A percentile compares a stretch with the other conserved stretches of the same genome.
Evolutionary conservation across 2,329 filamentous ascomycete species (phyloP).

Genomic region (Botrytis medusae): DNA sequence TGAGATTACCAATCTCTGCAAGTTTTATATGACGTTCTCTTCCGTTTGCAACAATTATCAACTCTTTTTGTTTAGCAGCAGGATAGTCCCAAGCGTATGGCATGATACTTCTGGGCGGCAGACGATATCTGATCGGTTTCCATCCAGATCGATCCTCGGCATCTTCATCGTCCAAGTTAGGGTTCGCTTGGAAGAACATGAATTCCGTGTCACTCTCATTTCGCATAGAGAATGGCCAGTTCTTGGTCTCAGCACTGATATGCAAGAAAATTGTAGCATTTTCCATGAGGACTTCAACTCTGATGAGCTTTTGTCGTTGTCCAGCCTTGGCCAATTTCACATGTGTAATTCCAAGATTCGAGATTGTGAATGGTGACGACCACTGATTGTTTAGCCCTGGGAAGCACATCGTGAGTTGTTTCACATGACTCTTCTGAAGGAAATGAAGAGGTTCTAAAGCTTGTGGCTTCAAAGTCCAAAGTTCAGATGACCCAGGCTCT

Average conservation of each 20-base stretch:
- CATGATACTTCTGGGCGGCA: conserved; percentile 96
- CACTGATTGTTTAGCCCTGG: conserved; percentile 94
- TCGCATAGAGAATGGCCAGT: conserved; percentile 98
- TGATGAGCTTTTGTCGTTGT: conserved; percentile 82
- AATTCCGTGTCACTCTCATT: conserved; percentile 98
- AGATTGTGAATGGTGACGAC: conserved; percentile 97
- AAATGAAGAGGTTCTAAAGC: conserved; percentile 86
- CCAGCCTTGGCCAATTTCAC: conserved; percentile 91
- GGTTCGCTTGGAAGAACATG: conserved; percentile 92
- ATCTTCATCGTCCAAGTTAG: conserved; percentile 89
- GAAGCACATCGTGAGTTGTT: conserved; percentile 91
- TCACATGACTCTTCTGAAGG: conserved; percentile 76
- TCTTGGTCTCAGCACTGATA: conserved; percentile 84
- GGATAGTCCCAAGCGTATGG: conserved; percentile 99
- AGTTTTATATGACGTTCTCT: conserved; percentile 91
- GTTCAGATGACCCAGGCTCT: conserved; percentile 86
- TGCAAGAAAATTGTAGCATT: conserved; percentile 91
- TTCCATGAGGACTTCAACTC: conserved; percentile 88
- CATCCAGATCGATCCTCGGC: conserved; percentile 81
- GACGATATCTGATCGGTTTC: conserved; percentile 86
- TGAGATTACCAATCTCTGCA: conserved; percentile 92
- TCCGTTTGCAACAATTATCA: conserved; percentile 75
- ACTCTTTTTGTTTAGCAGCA: conserved; percentile 91
- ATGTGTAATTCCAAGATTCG: conserved; percentile 87
- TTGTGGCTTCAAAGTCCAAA: conserved; percentile 74